Conservation (phyloP, 495 filamentous ascomycete genomes). For the Massariosphaeria phaeospora region DNA sequence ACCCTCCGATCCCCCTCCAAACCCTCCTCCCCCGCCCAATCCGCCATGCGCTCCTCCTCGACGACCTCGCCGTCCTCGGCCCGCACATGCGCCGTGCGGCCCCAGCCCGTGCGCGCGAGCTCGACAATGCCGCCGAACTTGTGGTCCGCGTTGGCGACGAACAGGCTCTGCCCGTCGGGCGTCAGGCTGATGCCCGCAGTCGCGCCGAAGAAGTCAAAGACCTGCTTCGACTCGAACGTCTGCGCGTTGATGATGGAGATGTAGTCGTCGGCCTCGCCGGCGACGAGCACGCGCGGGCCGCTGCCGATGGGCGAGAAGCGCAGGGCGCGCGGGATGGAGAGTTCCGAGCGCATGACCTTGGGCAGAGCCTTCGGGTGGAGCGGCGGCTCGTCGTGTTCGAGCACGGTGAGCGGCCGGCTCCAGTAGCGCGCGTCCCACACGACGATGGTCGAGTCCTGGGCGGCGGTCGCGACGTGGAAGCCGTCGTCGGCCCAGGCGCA, state of each 20-base stretch:
- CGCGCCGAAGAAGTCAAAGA: slow-evolving; percentile 80
- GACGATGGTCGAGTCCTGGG: slow-evolving; percentile 78
- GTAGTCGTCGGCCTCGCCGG: slow-evolving; percentile 80
- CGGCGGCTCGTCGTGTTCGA: no score
- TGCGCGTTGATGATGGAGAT: slow-evolving; percentile 73
- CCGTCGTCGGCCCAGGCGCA: slow-evolving; percentile 91
- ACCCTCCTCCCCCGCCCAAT: slow-evolving; percentile 1
- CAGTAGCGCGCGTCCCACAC: slow-evolving; percentile 83
- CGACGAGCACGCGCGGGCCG: slow-evolving; percentile 67
- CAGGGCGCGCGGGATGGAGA: slow-evolving; percentile 72
- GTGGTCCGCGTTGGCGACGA: slow-evolving; percentile 69
- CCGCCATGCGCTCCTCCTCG: background rate
- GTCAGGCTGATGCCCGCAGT: slow-evolving; percentile 72
- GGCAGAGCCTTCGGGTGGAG: no score
- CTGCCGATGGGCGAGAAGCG: slow-evolving; percentile 75
- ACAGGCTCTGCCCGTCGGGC: slow-evolving; percentile 61
- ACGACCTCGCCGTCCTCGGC: background rate
- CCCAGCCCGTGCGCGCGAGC: slow-evolving; percentile 51
- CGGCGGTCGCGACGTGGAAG: slow-evolving; percentile 80
- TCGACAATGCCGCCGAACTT: slow-evolving; percentile 76
- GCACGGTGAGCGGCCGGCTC: slow-evolving; percentile 54
- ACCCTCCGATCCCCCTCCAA: background rate
- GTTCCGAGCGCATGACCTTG: slow-evolving; percentile 66
- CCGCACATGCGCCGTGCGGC: background rate
- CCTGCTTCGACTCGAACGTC: slow-evolving; percentile 54